Evolutionary conservation across 2,329 filamentous ascomycete species (phyloP), one percentile per base, ranked within the genome.

Genomic region (Trichoderma simmonsii): DNA sequence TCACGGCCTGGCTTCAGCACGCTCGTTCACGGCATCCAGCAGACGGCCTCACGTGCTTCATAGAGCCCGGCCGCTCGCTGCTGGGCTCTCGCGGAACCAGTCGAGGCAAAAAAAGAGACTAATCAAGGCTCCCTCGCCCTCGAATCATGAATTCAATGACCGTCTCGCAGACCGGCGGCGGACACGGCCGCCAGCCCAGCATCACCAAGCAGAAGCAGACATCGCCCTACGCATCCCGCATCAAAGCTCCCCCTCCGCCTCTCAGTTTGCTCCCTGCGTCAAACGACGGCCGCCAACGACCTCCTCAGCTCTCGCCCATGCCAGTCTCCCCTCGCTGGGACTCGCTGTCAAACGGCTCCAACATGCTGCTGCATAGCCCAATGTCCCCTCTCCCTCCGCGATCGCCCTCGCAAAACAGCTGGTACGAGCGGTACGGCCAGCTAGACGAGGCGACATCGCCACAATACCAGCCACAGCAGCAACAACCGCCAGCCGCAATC

Each of bases 311-410:
- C 15, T 80, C 82, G 59, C 77, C 81, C 32, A 72, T 82, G 60
- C 80, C 82, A 57, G 74, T 81, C 30, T 82, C 80, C 21, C 81
- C 81, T 70, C 79, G 86, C 74, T 88, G 86, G 86, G 86, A 86
- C 74, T 80, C 80, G 30, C 73, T 80, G 48, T 76, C 78, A 11
- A 77, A 80, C 70, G 74, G 77, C 24, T 73, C 77, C 62, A 79
- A 76, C 72, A 75, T 77, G 63, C 57, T 79, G 36, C 73, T 77
- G 48, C 76, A 75, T 9, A 73, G 72, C 24, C 72, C 77, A 72
- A 71, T 70, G 75, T 69, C 74, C 66, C 68, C 66, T 64, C 63
- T 72, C 62, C 65, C 71, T 39, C 62, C 69, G 26, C 66, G 56
- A 43, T 32, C 66, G 56, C 36, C 66, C 24, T 69, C 66, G 56